Percentiles rank a stretch among this genome's conserved stretches.
Conservation (phyloP, 176 grass and related monocot genomes). For the Bothriochloa decipiens region DNA sequence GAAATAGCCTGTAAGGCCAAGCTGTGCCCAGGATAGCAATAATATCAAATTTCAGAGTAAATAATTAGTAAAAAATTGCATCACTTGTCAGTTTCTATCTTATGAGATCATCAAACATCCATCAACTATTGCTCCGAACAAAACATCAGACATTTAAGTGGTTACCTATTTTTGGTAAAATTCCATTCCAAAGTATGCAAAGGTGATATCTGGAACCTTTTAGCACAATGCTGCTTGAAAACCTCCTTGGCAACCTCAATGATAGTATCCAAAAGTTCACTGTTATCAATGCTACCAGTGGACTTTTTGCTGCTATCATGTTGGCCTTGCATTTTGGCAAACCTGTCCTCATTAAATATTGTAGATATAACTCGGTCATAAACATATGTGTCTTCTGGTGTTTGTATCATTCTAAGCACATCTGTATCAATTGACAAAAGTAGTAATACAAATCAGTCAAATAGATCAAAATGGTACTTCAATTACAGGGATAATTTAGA, state of each 20-base stretch:
- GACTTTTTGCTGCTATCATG: slow-evolving; percentile 61
- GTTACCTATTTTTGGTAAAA: slow-evolving; percentile 69
- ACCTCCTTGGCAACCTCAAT: slow-evolving; percentile 93
- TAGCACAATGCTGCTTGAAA: slow-evolving; percentile 92
- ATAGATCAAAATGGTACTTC: slow-evolving; percentile 37
- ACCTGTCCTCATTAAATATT: slow-evolving; percentile 81
- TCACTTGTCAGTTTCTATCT: slow-evolving; percentile 21
- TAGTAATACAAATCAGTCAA: slow-evolving; percentile 23
- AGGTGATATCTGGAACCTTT: slow-evolving; percentile 84
- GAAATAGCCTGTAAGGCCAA: neutral
- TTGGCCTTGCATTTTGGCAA: slow-evolving; percentile 66
- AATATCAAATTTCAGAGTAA: slow-evolving; percentile 2
- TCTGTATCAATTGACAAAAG: slow-evolving; percentile 60
- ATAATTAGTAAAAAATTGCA: slow-evolving; percentile 18
- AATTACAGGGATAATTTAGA: neutral
- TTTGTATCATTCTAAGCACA: slow-evolving; percentile 94
- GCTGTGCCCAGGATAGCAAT: neutral
- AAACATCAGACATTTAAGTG: slow-evolving; percentile 30
- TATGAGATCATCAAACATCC: slow-evolving; percentile 36
- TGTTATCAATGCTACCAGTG: slow-evolving; percentile 58
- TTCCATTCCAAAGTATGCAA: slow-evolving; percentile 63
- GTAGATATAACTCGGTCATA: slow-evolving; percentile 93
- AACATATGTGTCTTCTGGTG: slow-evolving; percentile 87
- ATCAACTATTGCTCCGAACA: neutral
- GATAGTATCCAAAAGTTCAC: slow-evolving; percentile 75